Evolutionary conservation across 1,284 basidiomycete species (phyloP), one percentile per base, ranked within the genome.

Genomic region (Phellopilus nigrolimitatus): DNA sequence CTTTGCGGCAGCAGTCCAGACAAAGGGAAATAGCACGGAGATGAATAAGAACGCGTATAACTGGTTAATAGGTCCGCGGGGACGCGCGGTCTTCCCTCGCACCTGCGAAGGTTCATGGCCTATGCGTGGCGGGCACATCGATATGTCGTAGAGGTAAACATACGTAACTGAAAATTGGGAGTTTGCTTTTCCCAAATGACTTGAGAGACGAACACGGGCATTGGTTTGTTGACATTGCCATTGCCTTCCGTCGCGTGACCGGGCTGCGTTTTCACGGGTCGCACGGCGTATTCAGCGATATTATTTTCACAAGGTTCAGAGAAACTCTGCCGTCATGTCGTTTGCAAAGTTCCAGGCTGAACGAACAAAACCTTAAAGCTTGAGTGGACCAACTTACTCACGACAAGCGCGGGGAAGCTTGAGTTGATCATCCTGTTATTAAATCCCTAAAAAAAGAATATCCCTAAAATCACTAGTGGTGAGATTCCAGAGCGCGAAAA

Each of bases 221-320:
- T n/a, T n/a, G n/a, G n/a, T n/a, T n/a, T n/a, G n/a, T n/a, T n/a
- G n/a, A n/a, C n/a, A n/a, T n/a, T n/a, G n/a, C 28, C 28, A 30
- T 30, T 30, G 28, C 6, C 28, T 6, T 12, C 28, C 28, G 28
- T 12, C 28, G 28, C 28, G 12, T 30, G 28, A 30, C 28, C 28
- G 28, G 7, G 6, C 12, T 12, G 12, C 12, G 12, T 30, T 30
- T n/a, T n/a, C n/a, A n/a, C n/a, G n/a, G n/a, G n/a, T n/a, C n/a
- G n/a, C n/a, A n/a, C n/a, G n/a, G n/a, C n/a, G n/a, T n/a, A n/a
- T n/a, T n/a, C n/a, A n/a, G n/a, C n/a, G n/a, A n/a, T n/a, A n/a
- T n/a, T 43, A 41, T 13, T 36, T 46, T 30, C 36, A 24, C 41
- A 51, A 37, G 30, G 49, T 51, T 49, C 41, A 51, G 25, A 51